Evolutionary conservation across 208 protist species (phyloP).

Genomic region (Sergeia podlipaevii): DNA sequence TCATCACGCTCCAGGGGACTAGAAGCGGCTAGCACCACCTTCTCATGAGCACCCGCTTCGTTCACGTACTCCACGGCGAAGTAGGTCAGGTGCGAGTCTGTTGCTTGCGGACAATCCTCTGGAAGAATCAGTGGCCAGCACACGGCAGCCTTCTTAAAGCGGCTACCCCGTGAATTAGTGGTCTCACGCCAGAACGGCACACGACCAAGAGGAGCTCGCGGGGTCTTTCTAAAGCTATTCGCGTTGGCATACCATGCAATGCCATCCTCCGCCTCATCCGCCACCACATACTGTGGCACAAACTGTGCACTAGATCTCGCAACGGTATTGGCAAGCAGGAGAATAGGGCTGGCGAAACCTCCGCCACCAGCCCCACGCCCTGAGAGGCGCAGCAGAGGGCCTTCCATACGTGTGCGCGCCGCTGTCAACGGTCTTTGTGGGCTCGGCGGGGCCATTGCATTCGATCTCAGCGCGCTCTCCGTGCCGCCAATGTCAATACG

Average conservation of each 20-base stretch:
- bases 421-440: not conserved
- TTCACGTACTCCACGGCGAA: constrained; percentile 59
- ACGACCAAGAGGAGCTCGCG: constrained; percentile 18
- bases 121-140: constrained; percentile 64
- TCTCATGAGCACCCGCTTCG: constrained; percentile 13
- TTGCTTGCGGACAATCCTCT: constrained; percentile 46
- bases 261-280: constrained; percentile 26
- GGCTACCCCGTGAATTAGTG: constrained; percentile 59
- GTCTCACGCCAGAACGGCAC: constrained; percentile 49
- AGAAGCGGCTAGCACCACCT: constrained; percentile 37
- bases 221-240: constrained; percentile 14
- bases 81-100: constrained; percentile 29
- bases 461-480: not conserved
- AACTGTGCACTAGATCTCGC: constrained; percentile 14
- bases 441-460: not conserved
- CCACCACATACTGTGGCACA: constrained; percentile 49
- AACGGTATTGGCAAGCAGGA: not conserved
- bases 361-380: constrained; percentile 13
- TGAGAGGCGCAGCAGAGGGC: constrained; percentile 36
- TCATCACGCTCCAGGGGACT: constrained; percentile 31
- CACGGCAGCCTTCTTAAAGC: constrained; percentile 58
- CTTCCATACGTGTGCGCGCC: constrained; percentile 24
- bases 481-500: too few relatives aligned
- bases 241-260: constrained; percentile 39
- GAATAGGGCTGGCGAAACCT: constrained; percentile 8